Evolutionary conservation across 306 rosid species (phyloP).

Genomic region (Lablab purpureus): DNA sequence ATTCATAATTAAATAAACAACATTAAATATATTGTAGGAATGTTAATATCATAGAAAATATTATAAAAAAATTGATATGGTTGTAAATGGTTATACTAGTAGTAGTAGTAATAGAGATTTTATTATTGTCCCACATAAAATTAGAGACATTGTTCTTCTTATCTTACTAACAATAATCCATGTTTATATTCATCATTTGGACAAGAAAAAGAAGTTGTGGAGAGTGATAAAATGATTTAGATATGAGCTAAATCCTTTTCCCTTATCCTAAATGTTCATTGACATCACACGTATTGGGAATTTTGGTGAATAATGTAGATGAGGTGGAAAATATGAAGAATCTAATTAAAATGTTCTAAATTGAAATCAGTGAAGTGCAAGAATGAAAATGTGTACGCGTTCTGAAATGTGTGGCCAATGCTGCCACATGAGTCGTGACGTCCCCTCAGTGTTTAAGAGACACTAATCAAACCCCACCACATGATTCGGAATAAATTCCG

Average conservation of each 20-base stretch:
- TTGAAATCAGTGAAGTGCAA: slow-evolving; percentile 29
- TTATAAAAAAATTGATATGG: no score
- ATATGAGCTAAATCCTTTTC: neutral
- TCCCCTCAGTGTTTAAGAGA: neutral
- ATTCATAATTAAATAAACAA: no score
- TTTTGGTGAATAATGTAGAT: neutral
- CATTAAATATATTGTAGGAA: no score
- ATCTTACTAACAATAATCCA: no score
- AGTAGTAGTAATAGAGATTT: no score
- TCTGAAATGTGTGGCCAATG: neutral
- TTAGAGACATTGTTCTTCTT: no score
- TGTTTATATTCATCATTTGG: no score
- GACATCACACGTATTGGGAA: neutral
- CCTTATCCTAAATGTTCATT: neutral
- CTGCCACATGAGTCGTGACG: slow-evolving; percentile 27
- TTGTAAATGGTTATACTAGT: no score
- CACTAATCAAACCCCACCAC: slow-evolving; percentile 35
- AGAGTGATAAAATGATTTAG: no score
- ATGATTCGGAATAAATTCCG: slow-evolving; percentile 53
- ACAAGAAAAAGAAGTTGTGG: no score
- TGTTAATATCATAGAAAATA: no score
- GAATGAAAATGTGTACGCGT: slow-evolving; percentile 17
- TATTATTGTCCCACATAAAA: no score
- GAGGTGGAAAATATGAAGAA: neutral
- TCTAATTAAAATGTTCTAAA: neutral